Evolutionary conservation across 305 asterid species (phyloP).

Genomic region (Euphrasia arctica): DNA sequence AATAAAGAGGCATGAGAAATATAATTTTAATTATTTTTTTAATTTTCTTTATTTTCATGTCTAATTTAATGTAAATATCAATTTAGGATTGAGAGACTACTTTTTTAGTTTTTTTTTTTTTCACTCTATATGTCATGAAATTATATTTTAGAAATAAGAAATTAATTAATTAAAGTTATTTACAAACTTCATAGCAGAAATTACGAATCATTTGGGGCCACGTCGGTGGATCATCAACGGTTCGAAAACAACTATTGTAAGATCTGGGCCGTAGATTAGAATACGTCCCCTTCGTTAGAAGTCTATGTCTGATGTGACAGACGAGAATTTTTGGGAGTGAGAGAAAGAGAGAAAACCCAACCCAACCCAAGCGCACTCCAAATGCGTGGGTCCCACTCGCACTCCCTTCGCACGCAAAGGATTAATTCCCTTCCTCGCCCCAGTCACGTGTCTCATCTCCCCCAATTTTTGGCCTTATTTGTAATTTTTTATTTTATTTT

Average conservation of each 20-base stretch:
- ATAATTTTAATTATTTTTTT: no score
- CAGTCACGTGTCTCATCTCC: constrained; percentile 45
- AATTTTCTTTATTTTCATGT: no score
- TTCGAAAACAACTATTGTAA: constrained; percentile 10
- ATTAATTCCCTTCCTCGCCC: constrained; percentile 39
- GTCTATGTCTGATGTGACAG: constrained; percentile 55
- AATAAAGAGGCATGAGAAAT: no score
- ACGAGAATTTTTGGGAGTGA: constrained; percentile 63
- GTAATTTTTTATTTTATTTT: no score
- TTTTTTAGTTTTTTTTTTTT: no score
- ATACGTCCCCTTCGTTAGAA: constrained; percentile 20
- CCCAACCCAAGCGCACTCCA: constrained; percentile 49
- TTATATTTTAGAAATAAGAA: no score
- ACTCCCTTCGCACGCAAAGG: constrained; percentile 69
- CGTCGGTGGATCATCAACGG: constrained; percentile 23
- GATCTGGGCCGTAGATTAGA: not conserved
- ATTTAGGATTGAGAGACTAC: no score
- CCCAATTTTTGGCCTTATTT: constrained; percentile 22
- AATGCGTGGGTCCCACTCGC: constrained; percentile 32
- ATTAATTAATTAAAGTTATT: no score
- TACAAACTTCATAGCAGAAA: no score
- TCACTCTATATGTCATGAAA: no score
- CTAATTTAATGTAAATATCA: no score
- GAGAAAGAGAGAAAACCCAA: constrained; percentile 22
- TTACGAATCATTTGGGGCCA: constrained; percentile 12